phyloP scores from a whole-genome alignment of 1,284 basidiomycete genomes.

The Puccinia triticina region DNA sequence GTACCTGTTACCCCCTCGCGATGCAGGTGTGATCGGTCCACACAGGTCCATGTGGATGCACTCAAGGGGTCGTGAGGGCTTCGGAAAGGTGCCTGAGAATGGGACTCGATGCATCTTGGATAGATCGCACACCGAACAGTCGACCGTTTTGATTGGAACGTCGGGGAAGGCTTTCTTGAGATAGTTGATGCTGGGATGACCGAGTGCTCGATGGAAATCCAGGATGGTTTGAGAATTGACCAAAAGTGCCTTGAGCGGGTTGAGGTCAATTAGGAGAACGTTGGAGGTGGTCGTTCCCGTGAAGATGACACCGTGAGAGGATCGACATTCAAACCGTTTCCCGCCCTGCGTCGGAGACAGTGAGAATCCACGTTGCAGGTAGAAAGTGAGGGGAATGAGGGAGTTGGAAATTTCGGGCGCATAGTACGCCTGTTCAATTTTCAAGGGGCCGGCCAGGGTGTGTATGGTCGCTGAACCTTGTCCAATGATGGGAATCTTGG shows the following conservation, averaged over 20 bases:
- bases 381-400: neutral
- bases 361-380: neutral
- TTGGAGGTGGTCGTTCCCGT: neutral
- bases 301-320: neutral
- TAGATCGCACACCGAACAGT: neutral
- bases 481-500: neutral
- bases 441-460: neutral
- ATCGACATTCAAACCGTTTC: neutral
- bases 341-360: neutral
- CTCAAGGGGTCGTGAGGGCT: neutral
- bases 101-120: slow-evolving; percentile 14
- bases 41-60: slow-evolving; percentile 33
- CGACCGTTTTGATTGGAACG: neutral
- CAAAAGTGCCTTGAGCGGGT: neutral
- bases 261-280: neutral
- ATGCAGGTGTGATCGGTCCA: neutral
- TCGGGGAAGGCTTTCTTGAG: neutral
- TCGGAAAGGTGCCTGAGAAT: neutral
- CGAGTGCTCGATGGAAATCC: neutral
- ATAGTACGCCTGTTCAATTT: neutral
- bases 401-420: neutral
- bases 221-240: too few relatives aligned
- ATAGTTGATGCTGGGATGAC: slow-evolving; percentile 18
- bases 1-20: neutral
- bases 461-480: neutral